Evolutionary conservation across 1,284 basidiomycete genomes (phyloP).

Genomic region (Austroboletus novae-zelandiae): DNA sequence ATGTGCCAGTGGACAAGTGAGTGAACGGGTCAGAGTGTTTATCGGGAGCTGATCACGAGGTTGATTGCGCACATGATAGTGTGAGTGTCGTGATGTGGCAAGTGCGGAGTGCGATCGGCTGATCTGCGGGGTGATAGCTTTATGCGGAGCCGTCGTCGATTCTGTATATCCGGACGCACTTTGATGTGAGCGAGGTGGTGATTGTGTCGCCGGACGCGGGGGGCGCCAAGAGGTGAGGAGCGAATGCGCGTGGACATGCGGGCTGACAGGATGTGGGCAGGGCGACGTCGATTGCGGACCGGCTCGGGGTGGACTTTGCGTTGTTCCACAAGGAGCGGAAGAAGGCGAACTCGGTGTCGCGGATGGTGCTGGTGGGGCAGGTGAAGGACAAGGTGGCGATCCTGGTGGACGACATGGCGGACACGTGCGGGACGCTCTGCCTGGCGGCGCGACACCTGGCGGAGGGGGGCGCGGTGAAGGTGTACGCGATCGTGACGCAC

Average conservation of each 20-base stretch:
- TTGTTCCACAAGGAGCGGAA: constrained; percentile 99
- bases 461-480: constrained; percentile 86
- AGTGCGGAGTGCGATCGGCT: constrained; percentile 18
- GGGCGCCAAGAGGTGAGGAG: constrained; percentile 88
- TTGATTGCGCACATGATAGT: constrained; percentile 30
- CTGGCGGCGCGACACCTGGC: constrained; percentile 87
- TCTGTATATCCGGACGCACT: constrained; percentile 91
- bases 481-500: constrained; percentile 96
- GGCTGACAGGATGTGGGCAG: constrained; percentile 41
- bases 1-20: constrained; percentile 99
- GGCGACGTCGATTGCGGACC: constrained; percentile 96
- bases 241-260: neutral
- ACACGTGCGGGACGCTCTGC: constrained; percentile 97
- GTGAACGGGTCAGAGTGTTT: constrained; percentile 35
- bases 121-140: constrained; percentile 53
- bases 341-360: constrained; percentile 98
- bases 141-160: constrained; percentile 98
- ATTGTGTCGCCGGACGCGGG: constrained; percentile 99
- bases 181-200: constrained; percentile 85
- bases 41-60: constrained; percentile 18
- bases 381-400: constrained; percentile 94
- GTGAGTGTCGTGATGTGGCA: constrained; percentile 41
- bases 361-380: constrained; percentile 97
- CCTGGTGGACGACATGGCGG: constrained; percentile 99
- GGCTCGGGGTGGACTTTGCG: constrained; percentile 96